A percentile compares a stretch with the other conserved stretches of the same genome.
Conservation (phyloP, 495 filamentous ascomycete species). For the Penicillium atrosanguineum region DNA sequence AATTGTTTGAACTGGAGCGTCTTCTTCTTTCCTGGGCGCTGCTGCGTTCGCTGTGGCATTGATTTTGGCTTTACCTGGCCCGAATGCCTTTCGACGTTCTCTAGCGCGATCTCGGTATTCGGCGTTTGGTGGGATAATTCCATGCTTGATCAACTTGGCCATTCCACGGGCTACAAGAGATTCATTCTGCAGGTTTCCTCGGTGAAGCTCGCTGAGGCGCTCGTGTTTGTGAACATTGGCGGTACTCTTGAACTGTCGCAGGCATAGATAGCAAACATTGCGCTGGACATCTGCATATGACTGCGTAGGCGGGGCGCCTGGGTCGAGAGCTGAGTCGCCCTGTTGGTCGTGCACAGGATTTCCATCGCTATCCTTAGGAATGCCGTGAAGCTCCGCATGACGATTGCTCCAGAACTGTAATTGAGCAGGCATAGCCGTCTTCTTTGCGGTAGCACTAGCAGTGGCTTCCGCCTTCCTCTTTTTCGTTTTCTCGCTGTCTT, state of each 20-base stretch:
- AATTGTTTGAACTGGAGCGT: constrained; percentile 37
- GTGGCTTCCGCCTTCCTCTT: constrained; percentile 63
- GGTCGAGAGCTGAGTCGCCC: constrained; percentile 9
- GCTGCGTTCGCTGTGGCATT: constrained; percentile 31
- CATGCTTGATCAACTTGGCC: constrained; percentile 25
- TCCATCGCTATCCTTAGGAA: constrained; percentile 34
- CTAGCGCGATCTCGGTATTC: constrained; percentile 82
- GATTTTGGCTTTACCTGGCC: constrained; percentile 59
- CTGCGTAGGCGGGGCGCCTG: constrained; percentile 36
- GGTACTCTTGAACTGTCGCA: constrained; percentile 66
- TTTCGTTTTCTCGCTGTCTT: constrained; percentile 63
- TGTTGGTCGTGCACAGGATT: constrained; percentile 10
- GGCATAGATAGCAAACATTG: constrained; percentile 76
- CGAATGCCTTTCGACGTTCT: constrained; percentile 74
- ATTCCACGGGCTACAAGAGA: constrained; percentile 33
- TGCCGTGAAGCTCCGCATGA: constrained; percentile 77
- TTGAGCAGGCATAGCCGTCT: constrained; percentile 57
- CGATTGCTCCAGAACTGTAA: constrained; percentile 88
- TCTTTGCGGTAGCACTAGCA: constrained; percentile 43
- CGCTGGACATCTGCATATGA: constrained; percentile 70
- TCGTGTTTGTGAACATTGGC: constrained; percentile 75
- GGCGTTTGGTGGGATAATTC: constrained; percentile 27
- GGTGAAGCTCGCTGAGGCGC: constrained; percentile 70
- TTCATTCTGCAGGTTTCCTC: constrained; percentile 63
- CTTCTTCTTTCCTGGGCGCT: constrained; percentile 31